phyloP scores from a whole-genome alignment of 208 protist species.

The Trypanosoma lewisi region DNA sequence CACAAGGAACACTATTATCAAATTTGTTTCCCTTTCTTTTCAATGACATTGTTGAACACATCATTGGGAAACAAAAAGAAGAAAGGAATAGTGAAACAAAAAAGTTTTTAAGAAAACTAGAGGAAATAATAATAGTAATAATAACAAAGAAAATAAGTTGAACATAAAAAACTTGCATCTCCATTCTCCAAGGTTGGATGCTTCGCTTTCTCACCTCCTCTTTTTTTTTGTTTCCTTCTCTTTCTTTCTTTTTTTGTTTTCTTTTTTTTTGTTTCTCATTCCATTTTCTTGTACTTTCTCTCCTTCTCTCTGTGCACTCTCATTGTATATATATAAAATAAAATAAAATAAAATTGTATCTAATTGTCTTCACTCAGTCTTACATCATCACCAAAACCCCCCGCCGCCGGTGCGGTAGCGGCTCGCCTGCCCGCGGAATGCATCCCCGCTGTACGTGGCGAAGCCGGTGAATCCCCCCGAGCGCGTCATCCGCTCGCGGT shows the following conservation, averaged over 20 bases:
- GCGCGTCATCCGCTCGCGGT: conserved; percentile 48
- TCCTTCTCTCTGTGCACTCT: neutral
- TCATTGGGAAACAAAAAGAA: neutral
- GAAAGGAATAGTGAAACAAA: neutral
- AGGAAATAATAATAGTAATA: conserved; percentile 5
- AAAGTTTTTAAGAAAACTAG: neutral
- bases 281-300: neutral
- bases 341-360: neutral
- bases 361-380: neutral
- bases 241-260: conserved; percentile 1
- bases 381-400: conserved; percentile 55
- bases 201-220: neutral
- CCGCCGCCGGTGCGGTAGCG: conserved; percentile 43
- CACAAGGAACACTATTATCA: neutral
- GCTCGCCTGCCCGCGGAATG: conserved; percentile 38
- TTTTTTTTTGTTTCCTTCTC: conserved; percentile 9
- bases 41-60: neutral
- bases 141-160: conserved; percentile 20
- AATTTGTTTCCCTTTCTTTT: neutral
- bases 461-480: conserved; percentile 38
- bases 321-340: neutral
- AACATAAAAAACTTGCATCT: neutral
- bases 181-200: conserved; percentile 12
- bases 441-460: conserved; percentile 41
- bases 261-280: neutral